Base-by-base conservation (phyloP, 1,284 basidiomycete species). In the Sanghuangporus sanghuang region DNA sequence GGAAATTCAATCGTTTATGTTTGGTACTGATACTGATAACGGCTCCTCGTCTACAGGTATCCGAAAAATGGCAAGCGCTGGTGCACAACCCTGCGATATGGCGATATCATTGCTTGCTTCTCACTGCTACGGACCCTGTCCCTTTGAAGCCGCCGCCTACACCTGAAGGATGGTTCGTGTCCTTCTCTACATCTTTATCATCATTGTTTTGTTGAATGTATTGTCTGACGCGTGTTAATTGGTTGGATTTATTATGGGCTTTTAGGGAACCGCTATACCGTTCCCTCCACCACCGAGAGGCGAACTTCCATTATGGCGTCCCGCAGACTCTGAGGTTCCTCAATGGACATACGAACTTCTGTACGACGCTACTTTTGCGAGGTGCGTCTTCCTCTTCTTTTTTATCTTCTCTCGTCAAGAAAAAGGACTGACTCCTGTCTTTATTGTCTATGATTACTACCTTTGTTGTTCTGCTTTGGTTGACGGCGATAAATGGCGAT, bases 271-370 rank as follows among this genome's bases (percentile, higher is more conserved):
- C 85, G 0, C 75, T 95, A 12, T 96, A 94, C 72, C 85, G 87
- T 50, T 87, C 87, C 3, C 80, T 96, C 6, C 91, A 93, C 71
- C 87, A 92, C 72, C 86, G 94, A 42, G 94, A 96, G 75, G 84
- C 85, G 53, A 96, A 96, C 75, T 94, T 95, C 82, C 78, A 78
- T 49, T 77, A 89, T 69, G 90, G 82, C 0, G 77, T 93, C 0
- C 90, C 93, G 0, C 93, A 95, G 74, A 82, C 78, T 14, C 80
- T 96, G 48, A 78, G 86, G 11, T 87, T 93, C 78, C 79, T 96
- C 57, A 82, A 85, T 50, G 94, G 93, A 0, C 94, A 96, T 70
- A 92, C 88, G 6, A 92, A 89, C 71, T 96, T 95, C 72, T 93
- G 92, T 67, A 96, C 94, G 0, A 92, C 90, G 0, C 78, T 96